Evolutionary conservation across 1,284 basidiomycete genomes (phyloP), one percentile per base, ranked within the genome.

Genomic region (Rhodotorula sp.): DNA sequence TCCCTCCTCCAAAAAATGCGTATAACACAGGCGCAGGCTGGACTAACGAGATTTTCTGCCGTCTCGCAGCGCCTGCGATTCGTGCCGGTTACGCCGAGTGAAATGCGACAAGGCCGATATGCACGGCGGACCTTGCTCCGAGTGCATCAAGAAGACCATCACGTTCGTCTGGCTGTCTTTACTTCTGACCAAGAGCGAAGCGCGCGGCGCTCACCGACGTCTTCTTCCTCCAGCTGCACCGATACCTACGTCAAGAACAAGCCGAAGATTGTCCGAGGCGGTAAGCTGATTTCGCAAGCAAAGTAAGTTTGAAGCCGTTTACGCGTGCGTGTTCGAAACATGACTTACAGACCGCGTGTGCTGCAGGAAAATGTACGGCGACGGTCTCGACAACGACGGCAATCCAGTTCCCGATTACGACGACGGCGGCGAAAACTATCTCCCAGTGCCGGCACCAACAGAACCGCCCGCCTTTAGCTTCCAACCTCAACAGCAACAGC

Each of bases 211-310:
- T 54, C n/a, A 29, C 26, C 57, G 5, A 10, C 26, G 17, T 29
- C 14, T 7, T 6, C 20, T 46, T 37, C 24, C 14, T 5, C 15
- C 48, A 75, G 67, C 10, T 75, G 74, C 51, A 73, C 74, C 20
- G 71, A 69, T 29, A 61, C 65, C 4, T 75, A 75, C 55, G 67
- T 75, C 63, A 64, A 59, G 48, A 68, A 55, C 48, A 75, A 75
- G 64, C 74, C 74, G 1, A 73, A 73, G 58, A 64, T 71, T 22
- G 69, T 70, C 1, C 55, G 74, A 17, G 62, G 58, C 4, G 74
- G 74, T 3, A 75, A 75, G 64, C 58, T 75, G 7, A 75, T 75
- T 20, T 44, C 67, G 24, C 62, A 73, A 48, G 74, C 74, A 29
- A 75, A 73, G 74, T 71, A 5, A n/a, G 69, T 49, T 45, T 20